Percentiles rank a stretch among this genome's conserved stretches.
Conservation (phyloP, 371 early-diverging fungal species). For the Apophysomyces elegans region DNA sequence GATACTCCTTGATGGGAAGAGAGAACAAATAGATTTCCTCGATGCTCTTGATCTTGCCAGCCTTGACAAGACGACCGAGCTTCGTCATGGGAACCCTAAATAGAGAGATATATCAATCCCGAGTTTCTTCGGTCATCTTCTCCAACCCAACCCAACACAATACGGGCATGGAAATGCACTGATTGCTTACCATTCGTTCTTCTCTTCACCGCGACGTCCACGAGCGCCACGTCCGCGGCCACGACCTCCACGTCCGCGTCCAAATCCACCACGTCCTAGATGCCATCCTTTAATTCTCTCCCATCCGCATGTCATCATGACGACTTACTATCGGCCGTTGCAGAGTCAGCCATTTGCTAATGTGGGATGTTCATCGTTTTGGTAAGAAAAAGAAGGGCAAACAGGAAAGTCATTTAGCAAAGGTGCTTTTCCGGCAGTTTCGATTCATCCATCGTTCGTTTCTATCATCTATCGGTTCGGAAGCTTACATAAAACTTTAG, state of each 20-base stretch:
- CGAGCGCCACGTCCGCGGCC: constrained; percentile 80
- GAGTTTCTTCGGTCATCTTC: neutral
- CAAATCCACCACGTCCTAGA: constrained; percentile 75
- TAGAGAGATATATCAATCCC: neutral
- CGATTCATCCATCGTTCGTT: neutral
- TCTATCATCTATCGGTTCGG: neutral
- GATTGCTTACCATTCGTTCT: constrained; percentile 75
- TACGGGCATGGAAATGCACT: neutral
- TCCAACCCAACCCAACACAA: too few relatives aligned
- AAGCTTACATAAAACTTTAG: constrained; percentile 10
- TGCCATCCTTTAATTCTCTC: neutral
- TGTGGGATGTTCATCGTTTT: neutral
- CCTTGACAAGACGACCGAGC: constrained; percentile 97
- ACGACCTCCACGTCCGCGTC: constrained; percentile 74
- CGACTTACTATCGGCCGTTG: constrained; percentile 75
- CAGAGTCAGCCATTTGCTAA: constrained; percentile 77
- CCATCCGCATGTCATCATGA: neutral
- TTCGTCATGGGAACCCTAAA: constrained; percentile 93
- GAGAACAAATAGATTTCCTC: constrained; percentile 98
- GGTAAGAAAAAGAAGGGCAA: constrained; percentile 1
- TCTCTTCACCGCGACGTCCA: constrained; percentile 84
- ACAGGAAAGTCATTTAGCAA: neutral
- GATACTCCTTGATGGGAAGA: constrained; percentile 99
- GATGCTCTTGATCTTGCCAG: constrained; percentile 89
- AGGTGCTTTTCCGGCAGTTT: neutral